These are phyloP conservation scores for Paracoccidioides lutzii DNA, from an alignment of 2,329 filamentous ascomycete species.

Conservation along the genomic window DNA sequence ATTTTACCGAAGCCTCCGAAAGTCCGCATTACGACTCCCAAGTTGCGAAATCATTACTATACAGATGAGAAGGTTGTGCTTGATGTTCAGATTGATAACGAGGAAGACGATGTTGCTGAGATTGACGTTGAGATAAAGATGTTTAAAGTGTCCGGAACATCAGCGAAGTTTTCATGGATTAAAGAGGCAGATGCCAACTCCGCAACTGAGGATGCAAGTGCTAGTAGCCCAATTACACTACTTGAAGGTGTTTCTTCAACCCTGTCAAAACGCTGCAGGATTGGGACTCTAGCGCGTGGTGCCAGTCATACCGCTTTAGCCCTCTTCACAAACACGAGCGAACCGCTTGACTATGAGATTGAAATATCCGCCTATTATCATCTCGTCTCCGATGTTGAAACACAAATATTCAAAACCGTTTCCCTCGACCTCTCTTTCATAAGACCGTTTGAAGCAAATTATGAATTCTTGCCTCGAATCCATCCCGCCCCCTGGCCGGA, in stretches of 20 bases:
- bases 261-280: constrained; percentile 17
- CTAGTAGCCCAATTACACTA: constrained; percentile 13
- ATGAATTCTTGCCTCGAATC: constrained; percentile 69
- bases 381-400: constrained; percentile 64
- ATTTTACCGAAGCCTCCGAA: constrained; percentile 86
- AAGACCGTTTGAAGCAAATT: constrained; percentile 81
- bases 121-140: constrained; percentile 58
- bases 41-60: constrained; percentile 61
- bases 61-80: constrained; percentile 65
- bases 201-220: constrained; percentile 13
- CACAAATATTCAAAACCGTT: constrained; percentile 62
- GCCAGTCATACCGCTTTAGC: constrained; percentile 22
- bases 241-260: constrained; percentile 9
- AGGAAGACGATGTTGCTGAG: constrained; percentile 66
- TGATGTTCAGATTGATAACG: constrained; percentile 59
- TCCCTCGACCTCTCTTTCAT: constrained; percentile 59
- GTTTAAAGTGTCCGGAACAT: constrained; percentile 42
- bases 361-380: constrained; percentile 65
- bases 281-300: constrained; percentile 25
- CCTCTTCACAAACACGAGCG: constrained; percentile 40
- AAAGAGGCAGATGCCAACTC: constrained; percentile 20
- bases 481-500: constrained; percentile 74
- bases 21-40: constrained; percentile 58
- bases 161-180: constrained; percentile 36
- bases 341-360: constrained; percentile 50